A percentile compares a stretch with the other conserved stretches of the same genome.
Evolutionary conservation across 1,139 yeast genomes (phyloP).

Genomic region (Pichia sp.): DNA sequence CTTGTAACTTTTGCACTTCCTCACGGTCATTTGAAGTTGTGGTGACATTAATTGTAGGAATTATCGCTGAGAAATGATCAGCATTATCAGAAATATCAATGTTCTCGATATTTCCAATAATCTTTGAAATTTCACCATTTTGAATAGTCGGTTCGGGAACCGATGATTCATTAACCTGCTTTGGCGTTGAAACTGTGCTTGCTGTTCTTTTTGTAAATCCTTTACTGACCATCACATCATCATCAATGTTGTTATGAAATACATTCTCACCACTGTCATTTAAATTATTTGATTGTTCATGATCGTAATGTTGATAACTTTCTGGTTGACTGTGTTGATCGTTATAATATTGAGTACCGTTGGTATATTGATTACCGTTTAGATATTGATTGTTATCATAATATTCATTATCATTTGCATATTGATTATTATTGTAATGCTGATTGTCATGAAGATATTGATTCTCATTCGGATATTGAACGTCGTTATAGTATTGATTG

Average conservation of each 20-base stretch:
- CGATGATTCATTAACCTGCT: not conserved
- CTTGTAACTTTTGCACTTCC: not conserved
- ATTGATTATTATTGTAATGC: not conserved
- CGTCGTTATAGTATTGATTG: no score
- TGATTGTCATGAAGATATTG: not conserved
- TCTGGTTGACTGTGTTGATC: not conserved
- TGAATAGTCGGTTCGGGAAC: not conserved
- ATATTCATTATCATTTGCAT: not conserved
- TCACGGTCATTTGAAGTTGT: not conserved
- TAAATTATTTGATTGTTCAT: not conserved
- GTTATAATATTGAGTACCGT: not conserved
- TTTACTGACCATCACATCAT: slow-evolving; percentile 6
- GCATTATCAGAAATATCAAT: not conserved
- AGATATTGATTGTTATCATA: no score
- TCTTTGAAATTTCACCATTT: slow-evolving; percentile 2
- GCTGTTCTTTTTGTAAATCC: slow-evolving; percentile 21
- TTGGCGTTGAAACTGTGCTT: slow-evolving; percentile 18
- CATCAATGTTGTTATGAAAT: slow-evolving; percentile 19
- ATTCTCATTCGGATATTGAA: not conserved
- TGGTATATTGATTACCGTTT: no score
- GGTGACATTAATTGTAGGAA: not conserved
- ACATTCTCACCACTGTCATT: not conserved
- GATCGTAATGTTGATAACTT: not conserved
- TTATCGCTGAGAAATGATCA: not conserved
- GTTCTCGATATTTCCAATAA: slow-evolving; percentile 9